phyloP scores from a whole-genome alignment of 129 eudicot genomes.

The Daucus carota region DH1_v3.0 NC_030382.2:58221501-58222000 shows the following conservation, averaged over 20 bases:
- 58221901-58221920: conserved; percentile 80
- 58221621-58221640: conserved; percentile 52
- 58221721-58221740: conserved; percentile 87
- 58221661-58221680: conserved; percentile 85
- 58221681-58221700: conserved; percentile 35
- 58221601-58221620: conserved; percentile 69
- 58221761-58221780: conserved; percentile 75
- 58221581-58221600: conserved; percentile 66
- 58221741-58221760: conserved; percentile 83
- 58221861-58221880: conserved; percentile 85
- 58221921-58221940: conserved; percentile 81
- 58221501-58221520: conserved; percentile 80
- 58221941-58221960: conserved; percentile 77
- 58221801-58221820: conserved; percentile 68
- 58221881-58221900: conserved; percentile 69
- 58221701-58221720: conserved; percentile 50
- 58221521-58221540: conserved; percentile 84
- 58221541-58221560: conserved; percentile 68
- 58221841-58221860: conserved; percentile 85
- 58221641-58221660: conserved; percentile 50
- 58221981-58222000: conserved; percentile 73
- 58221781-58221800: conserved; percentile 71
- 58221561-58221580: conserved; percentile 73
- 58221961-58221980: conserved; percentile 89
- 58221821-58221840: conserved; percentile 60